phyloP scores from a whole-genome alignment of 805 yeast genomes.

The Ogataea wickerhamii region DNA sequence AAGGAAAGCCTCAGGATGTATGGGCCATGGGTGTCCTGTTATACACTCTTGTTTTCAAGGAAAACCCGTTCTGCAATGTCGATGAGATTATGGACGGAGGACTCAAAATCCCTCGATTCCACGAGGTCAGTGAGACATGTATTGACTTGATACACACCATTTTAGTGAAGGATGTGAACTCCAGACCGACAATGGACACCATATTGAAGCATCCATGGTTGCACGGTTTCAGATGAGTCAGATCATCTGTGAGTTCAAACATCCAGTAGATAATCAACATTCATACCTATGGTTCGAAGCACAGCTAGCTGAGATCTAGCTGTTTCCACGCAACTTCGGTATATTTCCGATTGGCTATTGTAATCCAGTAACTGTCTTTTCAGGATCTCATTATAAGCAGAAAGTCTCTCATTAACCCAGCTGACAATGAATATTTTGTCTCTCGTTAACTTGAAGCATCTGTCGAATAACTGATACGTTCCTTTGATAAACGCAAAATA shows the following conservation, averaged over 20 bases:
- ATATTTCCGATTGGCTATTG: conserved; percentile 47
- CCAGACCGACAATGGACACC: conserved; percentile 72
- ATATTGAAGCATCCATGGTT: conserved; percentile 74
- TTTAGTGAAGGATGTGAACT: conserved; percentile 59
- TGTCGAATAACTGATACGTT: conserved; percentile 52
- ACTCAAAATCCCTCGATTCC: conserved; percentile 56
- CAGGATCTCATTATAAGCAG: conserved; percentile 54
- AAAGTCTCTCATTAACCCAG: conserved; percentile 70
- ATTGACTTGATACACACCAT: conserved; percentile 59
- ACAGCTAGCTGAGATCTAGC: conserved; percentile 56
- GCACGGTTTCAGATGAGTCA: conserved; percentile 19
- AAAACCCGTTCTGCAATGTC: conserved; percentile 92
- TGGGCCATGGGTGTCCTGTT: conserved; percentile 95
- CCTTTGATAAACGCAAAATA: conserved; percentile 57
- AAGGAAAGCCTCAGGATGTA: conserved; percentile 91
- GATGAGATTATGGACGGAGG: conserved; percentile 95
- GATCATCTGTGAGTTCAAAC: neutral
- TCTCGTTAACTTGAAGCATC: conserved; percentile 38
- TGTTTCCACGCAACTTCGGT: conserved; percentile 51
- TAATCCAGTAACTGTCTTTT: conserved; percentile 67
- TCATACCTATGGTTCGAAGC: conserved; percentile 64
- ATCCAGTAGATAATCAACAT: conserved; percentile 62
- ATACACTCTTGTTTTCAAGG: conserved; percentile 87
- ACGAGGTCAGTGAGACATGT: conserved; percentile 58
- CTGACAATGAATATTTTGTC: conserved; percentile 47